phyloP scores from a whole-genome alignment of 495 filamentous ascomycete species.

The Penicillium coffeae region DNA sequence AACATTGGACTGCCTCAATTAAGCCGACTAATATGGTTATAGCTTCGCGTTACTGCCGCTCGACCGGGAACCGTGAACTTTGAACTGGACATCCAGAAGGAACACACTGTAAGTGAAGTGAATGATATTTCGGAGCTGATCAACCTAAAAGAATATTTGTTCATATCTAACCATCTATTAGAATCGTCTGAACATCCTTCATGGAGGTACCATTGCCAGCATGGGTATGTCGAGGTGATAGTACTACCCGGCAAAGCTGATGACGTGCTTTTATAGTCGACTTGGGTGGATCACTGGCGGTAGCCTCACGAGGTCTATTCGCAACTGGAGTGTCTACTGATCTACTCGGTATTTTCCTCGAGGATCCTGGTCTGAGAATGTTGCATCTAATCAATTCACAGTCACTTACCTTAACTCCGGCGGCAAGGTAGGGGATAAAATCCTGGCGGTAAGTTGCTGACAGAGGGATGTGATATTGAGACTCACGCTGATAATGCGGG shows the following conservation, averaged over 20 bases:
- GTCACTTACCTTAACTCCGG: slow-evolving; percentile 90
- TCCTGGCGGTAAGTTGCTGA: slow-evolving; percentile 52
- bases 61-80: slow-evolving; percentile 78
- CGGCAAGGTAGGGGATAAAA: slow-evolving; percentile 73
- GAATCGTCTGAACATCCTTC: slow-evolving; percentile 87
- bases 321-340: slow-evolving; percentile 93
- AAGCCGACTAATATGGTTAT: slow-evolving; percentile 2
- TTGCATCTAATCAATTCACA: slow-evolving; percentile 25
- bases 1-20: not conserved
- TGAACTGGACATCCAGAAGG: slow-evolving; percentile 76
- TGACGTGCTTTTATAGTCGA: slow-evolving; percentile 57
- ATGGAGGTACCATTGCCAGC: slow-evolving; percentile 92
- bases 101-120: slow-evolving; percentile 69
- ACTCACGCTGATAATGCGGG: slow-evolving; percentile 19
- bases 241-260: too few relatives aligned
- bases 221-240: slow-evolving; percentile 54
- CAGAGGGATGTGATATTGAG: not conserved
- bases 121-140: not conserved
- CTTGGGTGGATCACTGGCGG: slow-evolving; percentile 86
- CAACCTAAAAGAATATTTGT: too few relatives aligned
- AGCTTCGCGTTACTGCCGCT: slow-evolving; percentile 77
- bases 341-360: slow-evolving; percentile 65
- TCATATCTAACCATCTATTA: too few relatives aligned
- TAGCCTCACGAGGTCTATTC: slow-evolving; percentile 83
- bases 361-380: not conserved